phyloP scores from a whole-genome alignment of 2,329 filamentous ascomycete genomes.

The Colletotrichum zoysiae region DNA sequence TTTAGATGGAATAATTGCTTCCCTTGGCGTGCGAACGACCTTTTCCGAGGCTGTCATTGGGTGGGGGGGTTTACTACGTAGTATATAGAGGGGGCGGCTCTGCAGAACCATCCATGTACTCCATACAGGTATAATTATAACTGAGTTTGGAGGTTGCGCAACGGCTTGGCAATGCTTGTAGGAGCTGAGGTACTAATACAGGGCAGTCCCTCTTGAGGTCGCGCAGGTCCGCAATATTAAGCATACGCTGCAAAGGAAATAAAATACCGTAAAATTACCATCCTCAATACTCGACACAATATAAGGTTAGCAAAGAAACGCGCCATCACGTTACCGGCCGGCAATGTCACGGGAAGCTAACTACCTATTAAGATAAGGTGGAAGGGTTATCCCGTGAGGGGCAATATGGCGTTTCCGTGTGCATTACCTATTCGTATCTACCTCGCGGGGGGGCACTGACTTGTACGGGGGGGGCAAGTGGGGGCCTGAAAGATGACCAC shows the following conservation, averaged over 20 bases:
- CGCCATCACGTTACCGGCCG: no score
- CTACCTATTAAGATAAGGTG: no score
- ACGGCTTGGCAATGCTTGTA: neutral
- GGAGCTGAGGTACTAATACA: no score
- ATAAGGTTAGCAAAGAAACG: no score
- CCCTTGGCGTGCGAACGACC: neutral
- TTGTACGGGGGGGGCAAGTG: neutral
- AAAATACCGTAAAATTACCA: no score
- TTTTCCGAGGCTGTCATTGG: constrained; percentile 9
- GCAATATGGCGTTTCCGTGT: constrained; percentile 1
- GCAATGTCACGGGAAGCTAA: no score
- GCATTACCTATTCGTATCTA: neutral
- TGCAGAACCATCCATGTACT: neutral
- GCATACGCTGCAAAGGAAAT: no score
- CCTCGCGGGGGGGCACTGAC: neutral
- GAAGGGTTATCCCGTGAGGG: neutral
- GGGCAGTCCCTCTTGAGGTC: no score
- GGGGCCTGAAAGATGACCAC: neutral
- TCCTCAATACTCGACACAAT: no score
- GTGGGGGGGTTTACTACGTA: no score
- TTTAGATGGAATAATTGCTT: neutral
- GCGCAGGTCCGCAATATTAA: no score
- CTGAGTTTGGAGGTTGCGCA: neutral
- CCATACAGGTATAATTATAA: neutral
- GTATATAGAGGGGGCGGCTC: neutral